Base-by-base conservation (phyloP, 2,329 filamentous ascomycete genomes). In the Aureobasidium namibiae region DNA sequence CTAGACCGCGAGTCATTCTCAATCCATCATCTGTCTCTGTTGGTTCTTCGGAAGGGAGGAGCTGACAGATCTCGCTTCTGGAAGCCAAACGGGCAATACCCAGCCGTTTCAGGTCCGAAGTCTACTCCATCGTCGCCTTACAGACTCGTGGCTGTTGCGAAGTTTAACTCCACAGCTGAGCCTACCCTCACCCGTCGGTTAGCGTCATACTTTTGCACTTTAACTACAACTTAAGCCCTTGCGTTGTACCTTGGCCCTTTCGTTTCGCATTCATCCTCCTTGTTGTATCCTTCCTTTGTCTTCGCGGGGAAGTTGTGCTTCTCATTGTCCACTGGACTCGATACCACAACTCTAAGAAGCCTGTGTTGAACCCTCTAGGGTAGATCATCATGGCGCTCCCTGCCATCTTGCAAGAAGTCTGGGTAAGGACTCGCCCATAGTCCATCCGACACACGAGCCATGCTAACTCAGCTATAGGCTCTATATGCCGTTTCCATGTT, bases 401-500 rank as follows among this genome's bases (percentile, higher is more conserved):
- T 38, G n/a, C 39, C 5, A 56, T 34, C n/a, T 34, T 56, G 39
- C 18, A 56, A 6, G 59, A 60, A 29, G 29, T 60, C n/a, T 60
- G 57, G 57, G 57, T 60, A 29, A 44, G 57, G 16, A 11, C 34
- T 14, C 2, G 29, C 10, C 3, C 9, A 21, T 8, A 39, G 8
- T 18, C 8, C 4, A 29, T 16, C 23, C n/a, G 16, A 24, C 10
- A 14, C 41, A 8, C 11, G 23, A 11, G 18, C 31, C 23, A 11
- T 5, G 36, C 38, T 52, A 16, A 39, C 21, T 23, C 11, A 13
- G n/a, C 3, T 18, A 8, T 29, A 56, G 59, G 42, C 50, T 23
- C 24, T 52, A 14, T 60, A 56, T 29, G 50, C 33, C 31, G 31
- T 56, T 4, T 42, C 46, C 7, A 63, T 67, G 3, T 10, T 65